These are phyloP conservation scores for Gaeumannomyces tritici DNA, from an alignment of 2,329 filamentous ascomycete species.

Conservation along the genomic window DNA sequence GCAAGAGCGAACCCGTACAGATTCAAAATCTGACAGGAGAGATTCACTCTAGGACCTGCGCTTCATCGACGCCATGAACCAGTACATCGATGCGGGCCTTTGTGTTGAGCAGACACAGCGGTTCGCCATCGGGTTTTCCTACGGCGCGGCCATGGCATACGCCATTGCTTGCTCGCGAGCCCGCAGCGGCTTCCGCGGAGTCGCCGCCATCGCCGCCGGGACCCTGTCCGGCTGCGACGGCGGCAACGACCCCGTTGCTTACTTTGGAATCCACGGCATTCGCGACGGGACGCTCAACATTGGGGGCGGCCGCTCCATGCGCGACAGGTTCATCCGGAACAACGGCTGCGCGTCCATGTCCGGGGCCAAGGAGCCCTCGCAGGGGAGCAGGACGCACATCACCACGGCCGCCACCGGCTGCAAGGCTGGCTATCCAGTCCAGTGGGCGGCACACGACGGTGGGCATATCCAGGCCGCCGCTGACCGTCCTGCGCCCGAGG, in stretches of 20 bases:
- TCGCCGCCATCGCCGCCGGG: constrained; percentile 10
- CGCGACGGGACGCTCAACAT: constrained; percentile 22
- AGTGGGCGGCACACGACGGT: constrained; percentile 21
- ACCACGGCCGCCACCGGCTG: constrained; percentile 18
- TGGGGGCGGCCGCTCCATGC: constrained; percentile 18
- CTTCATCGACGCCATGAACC: constrained; percentile 28
- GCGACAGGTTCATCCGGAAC: constrained; percentile 25
- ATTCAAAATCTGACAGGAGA: too few species aligned
- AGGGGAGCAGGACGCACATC: constrained; percentile 9
- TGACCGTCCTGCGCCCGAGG: not conserved
- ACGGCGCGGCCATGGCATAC: constrained; percentile 32
- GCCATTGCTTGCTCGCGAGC: constrained; percentile 30
- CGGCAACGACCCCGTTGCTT: not conserved
- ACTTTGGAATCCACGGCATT: constrained; percentile 5
- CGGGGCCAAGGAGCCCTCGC: not conserved
- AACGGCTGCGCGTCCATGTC: constrained; percentile 20
- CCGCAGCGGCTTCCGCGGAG: constrained; percentile 22
- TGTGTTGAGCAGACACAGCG: constrained; percentile 30
- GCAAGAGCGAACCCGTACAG: too few species aligned
- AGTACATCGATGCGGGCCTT: constrained; percentile 24
- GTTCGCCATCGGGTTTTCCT: constrained; percentile 35
- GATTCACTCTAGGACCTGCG: constrained; percentile 18
- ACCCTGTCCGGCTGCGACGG: constrained; percentile 3
- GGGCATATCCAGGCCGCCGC: constrained; percentile 11
- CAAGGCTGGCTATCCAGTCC: constrained; percentile 19